Percentiles rank a stretch among this genome's conserved stretches.
Evolutionary conservation across 2,329 filamentous ascomycete genomes (phyloP).

Genomic region (Niveomyces coronatus): DNA sequence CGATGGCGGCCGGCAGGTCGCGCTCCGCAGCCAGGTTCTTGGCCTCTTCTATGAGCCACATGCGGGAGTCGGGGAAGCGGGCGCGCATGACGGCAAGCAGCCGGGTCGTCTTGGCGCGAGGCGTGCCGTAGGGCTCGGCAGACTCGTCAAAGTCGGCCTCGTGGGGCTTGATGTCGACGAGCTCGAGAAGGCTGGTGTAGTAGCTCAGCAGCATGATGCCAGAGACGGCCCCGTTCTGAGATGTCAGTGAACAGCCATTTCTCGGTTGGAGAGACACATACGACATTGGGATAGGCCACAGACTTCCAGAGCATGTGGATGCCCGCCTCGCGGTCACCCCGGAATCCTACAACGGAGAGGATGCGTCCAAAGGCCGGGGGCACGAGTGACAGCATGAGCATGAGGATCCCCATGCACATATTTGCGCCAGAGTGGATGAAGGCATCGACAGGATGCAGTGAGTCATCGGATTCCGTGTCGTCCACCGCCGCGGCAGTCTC

Average conservation of each 20-base stretch:
- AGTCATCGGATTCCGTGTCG: constrained; percentile 7
- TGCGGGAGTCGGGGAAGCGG: constrained; percentile 68
- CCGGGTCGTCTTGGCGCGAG: constrained; percentile 52
- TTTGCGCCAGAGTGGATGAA: constrained; percentile 86
- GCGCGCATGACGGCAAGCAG: constrained; percentile 65
- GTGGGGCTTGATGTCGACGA: constrained; percentile 76
- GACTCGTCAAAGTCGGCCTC: constrained; percentile 41
- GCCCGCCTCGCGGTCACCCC: constrained; percentile 74
- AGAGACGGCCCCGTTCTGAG: constrained; percentile 70
- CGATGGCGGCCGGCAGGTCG: constrained; percentile 56
- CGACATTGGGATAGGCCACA: constrained; percentile 70
- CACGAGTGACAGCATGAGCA: constrained; percentile 83
- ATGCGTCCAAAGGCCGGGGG: constrained; percentile 84
- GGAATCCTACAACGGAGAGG: constrained; percentile 81
- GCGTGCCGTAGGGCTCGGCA: constrained; percentile 59
- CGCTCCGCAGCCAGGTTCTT: constrained; percentile 60
- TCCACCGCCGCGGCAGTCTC: constrained; percentile 22
- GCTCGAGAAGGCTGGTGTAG: constrained; percentile 78
- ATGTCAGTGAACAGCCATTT: neutral
- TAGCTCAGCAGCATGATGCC: constrained; percentile 73
- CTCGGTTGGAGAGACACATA: neutral
- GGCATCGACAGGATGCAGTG: constrained; percentile 58
- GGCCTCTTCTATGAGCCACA: constrained; percentile 86
- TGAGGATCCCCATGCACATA: constrained; percentile 79
- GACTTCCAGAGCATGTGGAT: constrained; percentile 85